Evolutionary conservation across 768 basidiomycete species (phyloP).

Genomic region (Termitomyces sp.): DNA sequence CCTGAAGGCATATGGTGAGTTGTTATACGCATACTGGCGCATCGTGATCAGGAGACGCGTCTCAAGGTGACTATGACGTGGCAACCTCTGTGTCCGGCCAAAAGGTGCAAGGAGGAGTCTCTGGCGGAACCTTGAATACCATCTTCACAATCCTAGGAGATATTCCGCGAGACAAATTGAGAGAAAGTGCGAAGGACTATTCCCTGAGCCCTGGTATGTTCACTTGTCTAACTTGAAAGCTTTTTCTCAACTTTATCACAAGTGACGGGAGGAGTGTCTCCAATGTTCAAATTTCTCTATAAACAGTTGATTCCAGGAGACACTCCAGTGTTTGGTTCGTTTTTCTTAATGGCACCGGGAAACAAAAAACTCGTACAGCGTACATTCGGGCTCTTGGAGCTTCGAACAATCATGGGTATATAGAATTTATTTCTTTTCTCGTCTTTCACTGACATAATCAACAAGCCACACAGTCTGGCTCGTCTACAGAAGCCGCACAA

Average conservation of each 20-base stretch:
- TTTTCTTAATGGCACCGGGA: constrained; percentile 35
- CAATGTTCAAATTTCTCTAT: constrained; percentile 28
- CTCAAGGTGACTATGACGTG: constrained; percentile 25
- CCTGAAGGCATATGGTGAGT: constrained; percentile 39
- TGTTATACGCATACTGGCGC: neutral
- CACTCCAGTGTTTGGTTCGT: constrained; percentile 25
- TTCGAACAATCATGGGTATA: constrained; percentile 20
- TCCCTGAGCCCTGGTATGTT: constrained; percentile 2
- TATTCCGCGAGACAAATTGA: constrained; percentile 28
- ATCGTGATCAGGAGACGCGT: neutral
- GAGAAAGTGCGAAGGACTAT: constrained; percentile 17
- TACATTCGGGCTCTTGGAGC: constrained; percentile 39
- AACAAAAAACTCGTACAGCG: constrained; percentile 41
- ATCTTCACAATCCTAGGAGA: constrained; percentile 30
- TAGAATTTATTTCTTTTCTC: neutral
- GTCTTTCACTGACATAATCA: neutral
- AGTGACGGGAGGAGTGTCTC: constrained; percentile 11
- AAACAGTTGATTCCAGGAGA: constrained; percentile 31
- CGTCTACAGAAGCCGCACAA: constrained; percentile 4
- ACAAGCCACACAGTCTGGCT: neutral
- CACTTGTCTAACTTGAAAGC: neutral
- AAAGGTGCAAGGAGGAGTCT: constrained; percentile 40
- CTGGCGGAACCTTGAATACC: constrained; percentile 60
- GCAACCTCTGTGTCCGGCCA: constrained; percentile 56
- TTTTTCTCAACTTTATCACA: neutral